phyloP scores from a whole-genome alignment of 352 stramenopile species.

The Globisporangium radiosum region DNA sequence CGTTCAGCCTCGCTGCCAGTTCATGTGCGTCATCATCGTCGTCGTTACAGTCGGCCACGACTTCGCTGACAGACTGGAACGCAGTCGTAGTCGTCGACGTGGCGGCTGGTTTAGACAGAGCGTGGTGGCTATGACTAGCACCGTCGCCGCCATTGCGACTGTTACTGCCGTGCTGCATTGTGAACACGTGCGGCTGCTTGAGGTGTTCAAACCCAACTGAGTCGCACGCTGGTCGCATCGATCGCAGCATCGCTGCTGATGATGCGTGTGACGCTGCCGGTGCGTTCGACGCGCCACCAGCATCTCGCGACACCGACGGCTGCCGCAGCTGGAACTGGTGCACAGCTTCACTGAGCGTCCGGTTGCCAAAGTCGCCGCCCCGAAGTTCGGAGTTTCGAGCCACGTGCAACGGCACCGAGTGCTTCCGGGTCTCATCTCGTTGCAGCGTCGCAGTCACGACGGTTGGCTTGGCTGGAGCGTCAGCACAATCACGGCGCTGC shows the following conservation, averaged over 20 bases:
- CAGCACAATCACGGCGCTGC: no score
- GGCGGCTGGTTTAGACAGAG: no score
- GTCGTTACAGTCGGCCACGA: neutral
- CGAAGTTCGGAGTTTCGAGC: slow-evolving; percentile 16
- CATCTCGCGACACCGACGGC: neutral
- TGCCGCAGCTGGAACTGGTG: slow-evolving; percentile 42
- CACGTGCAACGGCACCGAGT: neutral
- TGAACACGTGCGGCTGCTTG: slow-evolving; percentile 4
- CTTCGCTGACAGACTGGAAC: neutral
- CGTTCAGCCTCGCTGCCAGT: slow-evolving; percentile 2
- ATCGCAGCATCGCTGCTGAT: neutral
- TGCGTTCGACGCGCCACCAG: neutral
- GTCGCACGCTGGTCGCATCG: neutral
- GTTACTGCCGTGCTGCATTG: slow-evolving; percentile 1
- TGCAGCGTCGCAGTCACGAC: neutral
- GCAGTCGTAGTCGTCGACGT: neutral
- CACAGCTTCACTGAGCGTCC: slow-evolving; percentile 55
- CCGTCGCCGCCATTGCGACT: neutral
- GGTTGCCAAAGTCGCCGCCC: slow-evolving; percentile 60
- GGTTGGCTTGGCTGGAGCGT: no score
- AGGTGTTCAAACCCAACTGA: slow-evolving; percentile 2
- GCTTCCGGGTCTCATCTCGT: neutral
- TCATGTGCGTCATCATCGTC: neutral
- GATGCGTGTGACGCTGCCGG: neutral
- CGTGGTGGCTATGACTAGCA: no score